Percentiles rank a stretch among this genome's conserved stretches.
These are phyloP conservation scores for Tetrahymena malaccensis DNA, from an alignment of 73 alveolate species.

Conservation along the genomic window DNA sequence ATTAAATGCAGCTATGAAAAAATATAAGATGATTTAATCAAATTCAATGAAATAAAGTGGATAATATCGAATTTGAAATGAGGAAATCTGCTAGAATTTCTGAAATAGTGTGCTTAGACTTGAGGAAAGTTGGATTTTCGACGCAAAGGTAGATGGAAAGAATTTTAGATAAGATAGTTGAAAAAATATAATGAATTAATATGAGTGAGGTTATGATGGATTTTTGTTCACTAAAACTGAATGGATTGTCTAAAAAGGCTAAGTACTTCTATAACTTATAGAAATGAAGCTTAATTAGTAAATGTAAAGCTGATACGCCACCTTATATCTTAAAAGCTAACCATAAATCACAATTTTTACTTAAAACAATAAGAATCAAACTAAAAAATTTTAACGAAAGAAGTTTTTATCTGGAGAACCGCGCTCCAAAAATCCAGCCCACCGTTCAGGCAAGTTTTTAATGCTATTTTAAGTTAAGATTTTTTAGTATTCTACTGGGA, in stretches of 20 bases:
- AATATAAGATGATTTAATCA: background rate
- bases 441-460: background rate
- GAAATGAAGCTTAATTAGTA: background rate
- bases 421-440: background rate
- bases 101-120: background rate
- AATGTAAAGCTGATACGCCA: no score
- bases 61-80: background rate
- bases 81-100: background rate
- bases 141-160: background rate
- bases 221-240: background rate
- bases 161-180: background rate
- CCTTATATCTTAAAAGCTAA: no score
- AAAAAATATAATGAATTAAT: background rate
- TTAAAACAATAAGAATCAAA: background rate
- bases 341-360: background rate
- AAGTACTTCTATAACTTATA: background rate
- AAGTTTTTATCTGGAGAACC: background rate
- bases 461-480: background rate
- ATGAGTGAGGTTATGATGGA: background rate
- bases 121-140: background rate
- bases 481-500: background rate
- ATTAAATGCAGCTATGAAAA: background rate
- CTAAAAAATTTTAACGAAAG: background rate
- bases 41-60: background rate
- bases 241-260: background rate